A percentile compares a stretch with the other conserved stretches of the same genome.
Conservation (phyloP, 305 asterid species). For the Fraxinus baroniana region DNA sequence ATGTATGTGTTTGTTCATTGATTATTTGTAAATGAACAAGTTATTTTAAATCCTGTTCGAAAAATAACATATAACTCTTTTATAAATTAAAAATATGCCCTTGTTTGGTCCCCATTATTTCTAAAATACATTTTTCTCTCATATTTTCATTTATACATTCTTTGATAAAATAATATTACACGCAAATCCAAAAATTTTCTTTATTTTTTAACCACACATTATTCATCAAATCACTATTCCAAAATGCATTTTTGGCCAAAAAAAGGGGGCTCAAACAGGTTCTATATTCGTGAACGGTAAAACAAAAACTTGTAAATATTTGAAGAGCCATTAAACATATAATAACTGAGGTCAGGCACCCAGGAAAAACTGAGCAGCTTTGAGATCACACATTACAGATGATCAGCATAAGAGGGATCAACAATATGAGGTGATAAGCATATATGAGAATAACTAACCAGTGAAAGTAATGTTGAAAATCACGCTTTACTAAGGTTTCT, state of each 20-base stretch:
- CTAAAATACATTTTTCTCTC: no score
- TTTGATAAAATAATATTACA: no score
- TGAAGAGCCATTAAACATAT: background rate
- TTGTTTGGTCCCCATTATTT: no score
- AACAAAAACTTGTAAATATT: background rate
- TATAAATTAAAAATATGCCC: background rate
- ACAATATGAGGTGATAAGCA: conserved; percentile 16
- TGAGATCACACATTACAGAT: background rate
- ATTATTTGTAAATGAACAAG: background rate
- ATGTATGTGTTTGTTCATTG: background rate
- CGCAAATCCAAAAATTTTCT: background rate
- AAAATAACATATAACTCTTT: background rate
- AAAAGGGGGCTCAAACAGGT: no score
- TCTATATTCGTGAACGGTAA: background rate
- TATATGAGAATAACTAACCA: conserved; percentile 52
- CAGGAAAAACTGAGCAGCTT: conserved; percentile 9
- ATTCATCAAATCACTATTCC: no score
- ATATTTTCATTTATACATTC: background rate
- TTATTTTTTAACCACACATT: background rate
- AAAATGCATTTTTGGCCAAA: no score
- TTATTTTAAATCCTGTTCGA: background rate
- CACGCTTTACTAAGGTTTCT: conserved; percentile 53
- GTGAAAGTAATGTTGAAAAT: conserved; percentile 55
- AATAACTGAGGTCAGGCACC: background rate
- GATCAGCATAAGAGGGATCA: conserved; percentile 14